Evolutionary conservation across 805 yeast species (phyloP).

Genomic region (Yarrowia sp.): DNA sequence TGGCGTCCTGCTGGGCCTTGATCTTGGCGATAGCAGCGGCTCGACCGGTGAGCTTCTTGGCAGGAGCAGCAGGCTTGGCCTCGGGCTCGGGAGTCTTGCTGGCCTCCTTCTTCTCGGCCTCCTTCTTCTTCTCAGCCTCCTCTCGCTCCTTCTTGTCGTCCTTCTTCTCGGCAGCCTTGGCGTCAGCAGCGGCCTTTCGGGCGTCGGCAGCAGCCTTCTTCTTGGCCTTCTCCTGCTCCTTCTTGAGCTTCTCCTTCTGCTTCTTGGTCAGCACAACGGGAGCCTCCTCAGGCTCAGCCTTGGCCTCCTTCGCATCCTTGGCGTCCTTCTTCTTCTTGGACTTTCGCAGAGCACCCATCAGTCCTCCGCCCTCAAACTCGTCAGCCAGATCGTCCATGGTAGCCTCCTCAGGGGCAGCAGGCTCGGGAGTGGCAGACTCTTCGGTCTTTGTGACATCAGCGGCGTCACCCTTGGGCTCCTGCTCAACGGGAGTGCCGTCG

Average conservation of each 20-base stretch:
- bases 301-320: constrained; percentile 68
- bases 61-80: constrained; percentile 22
- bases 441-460: too few relatives aligned
- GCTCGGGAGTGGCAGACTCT: constrained; percentile 40
- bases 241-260: constrained; percentile 44
- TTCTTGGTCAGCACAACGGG: constrained; percentile 44
- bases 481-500: constrained; percentile 9
- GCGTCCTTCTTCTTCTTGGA: constrained; percentile 80
- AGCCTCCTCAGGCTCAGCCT: constrained; percentile 50
- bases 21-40: constrained; percentile 55
- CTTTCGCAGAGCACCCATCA: constrained; percentile 81
- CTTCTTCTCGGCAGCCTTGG: constrained; percentile 51
- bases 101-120: constrained; percentile 29
- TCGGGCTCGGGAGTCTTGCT: constrained; percentile 17
- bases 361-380: constrained; percentile 62
- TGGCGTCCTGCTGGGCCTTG: constrained; percentile 61
- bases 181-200: constrained; percentile 39
- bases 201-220: constrained; percentile 42
- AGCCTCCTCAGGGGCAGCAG: constrained; percentile 47
- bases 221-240: constrained; percentile 45
- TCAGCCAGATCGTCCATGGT: constrained; percentile 48
- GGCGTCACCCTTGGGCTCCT: background rate
- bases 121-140: background rate
- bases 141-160: constrained; percentile 34
- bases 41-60: constrained; percentile 38